Conservation (phyloP, 805 yeast species). For the Candida insectorum region DNA sequence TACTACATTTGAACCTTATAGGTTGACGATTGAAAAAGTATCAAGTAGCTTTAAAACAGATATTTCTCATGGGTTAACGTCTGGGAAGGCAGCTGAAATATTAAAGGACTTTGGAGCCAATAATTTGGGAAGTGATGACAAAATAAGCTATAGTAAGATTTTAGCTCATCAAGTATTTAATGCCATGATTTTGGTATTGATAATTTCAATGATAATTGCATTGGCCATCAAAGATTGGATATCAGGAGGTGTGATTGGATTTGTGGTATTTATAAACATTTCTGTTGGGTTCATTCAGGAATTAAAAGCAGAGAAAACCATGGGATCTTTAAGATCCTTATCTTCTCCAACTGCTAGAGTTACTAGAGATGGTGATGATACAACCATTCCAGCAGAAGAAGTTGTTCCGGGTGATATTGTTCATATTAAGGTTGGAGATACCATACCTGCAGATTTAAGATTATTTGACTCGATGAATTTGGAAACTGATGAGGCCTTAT, state of each 20-base stretch:
- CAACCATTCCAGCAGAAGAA: slow-evolving; percentile 37
- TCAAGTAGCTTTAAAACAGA: slow-evolving; percentile 39
- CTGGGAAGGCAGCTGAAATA: slow-evolving; percentile 12
- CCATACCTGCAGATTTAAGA: slow-evolving; percentile 43
- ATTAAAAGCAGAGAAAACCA: slow-evolving; percentile 48
- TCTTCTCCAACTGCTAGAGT: slow-evolving; percentile 47
- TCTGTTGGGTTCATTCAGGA: slow-evolving; percentile 51
- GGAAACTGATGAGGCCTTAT: slow-evolving; percentile 42
- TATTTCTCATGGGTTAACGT: slow-evolving; percentile 44
- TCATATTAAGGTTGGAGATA: slow-evolving; percentile 38
- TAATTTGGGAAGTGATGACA: slow-evolving; percentile 27
- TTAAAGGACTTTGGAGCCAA: slow-evolving; percentile 20
- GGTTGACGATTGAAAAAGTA: slow-evolving; percentile 33
- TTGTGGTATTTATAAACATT: slow-evolving; percentile 44
- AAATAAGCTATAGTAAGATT: slow-evolving; percentile 25
- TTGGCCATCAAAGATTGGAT: slow-evolving; percentile 39
- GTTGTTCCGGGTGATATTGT: slow-evolving; percentile 45
- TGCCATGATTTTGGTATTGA: slow-evolving; percentile 37
- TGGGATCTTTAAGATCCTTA: slow-evolving; percentile 46
- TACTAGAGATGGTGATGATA: slow-evolving; percentile 37
- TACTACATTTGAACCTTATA: slow-evolving; percentile 20
- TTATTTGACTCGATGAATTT: slow-evolving; percentile 32
- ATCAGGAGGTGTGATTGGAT: slow-evolving; percentile 44
- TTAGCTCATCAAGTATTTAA: slow-evolving; percentile 36
- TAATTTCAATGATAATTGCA: slow-evolving; percentile 36